Base-by-base conservation (phyloP, 192 early-diverging fungal species). In the Coemansia sp. region DNA sequence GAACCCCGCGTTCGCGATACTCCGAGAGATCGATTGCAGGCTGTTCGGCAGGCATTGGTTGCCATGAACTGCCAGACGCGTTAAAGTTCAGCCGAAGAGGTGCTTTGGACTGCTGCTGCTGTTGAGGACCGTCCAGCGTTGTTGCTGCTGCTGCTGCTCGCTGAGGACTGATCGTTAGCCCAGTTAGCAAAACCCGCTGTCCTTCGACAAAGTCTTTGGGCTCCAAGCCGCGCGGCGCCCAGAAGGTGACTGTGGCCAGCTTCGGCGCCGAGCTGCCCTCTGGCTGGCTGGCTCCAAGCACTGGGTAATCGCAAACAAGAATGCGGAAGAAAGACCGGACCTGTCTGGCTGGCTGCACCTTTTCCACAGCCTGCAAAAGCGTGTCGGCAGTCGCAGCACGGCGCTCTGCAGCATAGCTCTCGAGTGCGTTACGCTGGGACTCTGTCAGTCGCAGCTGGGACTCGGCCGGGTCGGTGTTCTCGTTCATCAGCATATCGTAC, bases 281-380 rank as follows among this genome's bases (percentile, higher is more conserved):
- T 3, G 64, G 18, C 20, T 12, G 32, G 38, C 61, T 64, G 70
- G 56, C 59, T 18, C 38, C 39, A 17, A 74, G 80, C 34, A 60
- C 68, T 8, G 80, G 80, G 58, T 83, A 83, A 68, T 83, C 80
- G 59, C 75, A 83, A 5, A 83, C 75, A 55, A 66, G 71, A 61
- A 83, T 56, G 14, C 60, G 65, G 59, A 78, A 74, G 37, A 78
- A 20, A 0, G 72, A 53, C 35, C 64, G 57, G 8, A 83, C 80
- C 63, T 77, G 61, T 0, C 80, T 61, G 33, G 61, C 59, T 3
- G 75, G 75, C 53, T 64, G 36, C 41, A 37, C 37, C 18, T 12
- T 20, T 18, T 34, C 35, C 38, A 37, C 59, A 15, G 36, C 37
- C 17, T 8, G 41, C 45, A 51, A 11, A 22, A n/a, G 4, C 2